A percentile compares a stretch with the other conserved stretches of the same genome.
Conservation (phyloP, 140 eudicot genomes). For the Bidens hawaiensis region DNA sequence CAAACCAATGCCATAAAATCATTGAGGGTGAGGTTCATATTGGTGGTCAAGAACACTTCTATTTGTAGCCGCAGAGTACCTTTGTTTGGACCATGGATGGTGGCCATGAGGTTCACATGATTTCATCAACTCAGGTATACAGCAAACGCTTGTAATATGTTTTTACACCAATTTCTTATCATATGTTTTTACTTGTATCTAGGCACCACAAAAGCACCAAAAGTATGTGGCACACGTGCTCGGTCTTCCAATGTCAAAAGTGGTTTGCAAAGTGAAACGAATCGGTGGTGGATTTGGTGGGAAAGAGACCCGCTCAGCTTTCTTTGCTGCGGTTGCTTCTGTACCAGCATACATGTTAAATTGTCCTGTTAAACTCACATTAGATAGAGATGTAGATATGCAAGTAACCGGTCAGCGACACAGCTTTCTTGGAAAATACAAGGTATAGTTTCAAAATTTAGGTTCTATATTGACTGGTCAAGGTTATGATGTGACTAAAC, state of each 20-base stretch:
- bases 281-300: conserved; percentile 99
- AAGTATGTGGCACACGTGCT: conserved; percentile 86
- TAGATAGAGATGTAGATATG: conserved; percentile 95
- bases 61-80: conserved; percentile 76
- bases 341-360: conserved; percentile 80
- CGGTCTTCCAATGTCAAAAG: conserved; percentile 98
- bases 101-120: conserved; percentile 95
- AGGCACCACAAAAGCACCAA: conserved; percentile 98
- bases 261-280: conserved; percentile 92
- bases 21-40: conserved; percentile 85
- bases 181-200: conserved; percentile 9
- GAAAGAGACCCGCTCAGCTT: conserved; percentile 83
- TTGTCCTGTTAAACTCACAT: conserved; percentile 77
- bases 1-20: conserved; percentile 70
- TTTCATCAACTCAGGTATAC: conserved; percentile 94
- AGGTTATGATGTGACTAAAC: not conserved
- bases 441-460: conserved; percentile 40
- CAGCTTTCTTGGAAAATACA: conserved; percentile 95
- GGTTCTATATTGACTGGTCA: not conserved
- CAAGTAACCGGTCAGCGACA: conserved; percentile 85
- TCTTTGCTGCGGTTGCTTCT: conserved; percentile 76
- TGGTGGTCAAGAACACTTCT: conserved; percentile 98
- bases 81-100: conserved; percentile 86
- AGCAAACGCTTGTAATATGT: not conserved
- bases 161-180: not conserved